phyloP scores from a whole-genome alignment of 1,284 basidiomycete species.

The Cutaneotrichosporon cavernicola region DNA sequence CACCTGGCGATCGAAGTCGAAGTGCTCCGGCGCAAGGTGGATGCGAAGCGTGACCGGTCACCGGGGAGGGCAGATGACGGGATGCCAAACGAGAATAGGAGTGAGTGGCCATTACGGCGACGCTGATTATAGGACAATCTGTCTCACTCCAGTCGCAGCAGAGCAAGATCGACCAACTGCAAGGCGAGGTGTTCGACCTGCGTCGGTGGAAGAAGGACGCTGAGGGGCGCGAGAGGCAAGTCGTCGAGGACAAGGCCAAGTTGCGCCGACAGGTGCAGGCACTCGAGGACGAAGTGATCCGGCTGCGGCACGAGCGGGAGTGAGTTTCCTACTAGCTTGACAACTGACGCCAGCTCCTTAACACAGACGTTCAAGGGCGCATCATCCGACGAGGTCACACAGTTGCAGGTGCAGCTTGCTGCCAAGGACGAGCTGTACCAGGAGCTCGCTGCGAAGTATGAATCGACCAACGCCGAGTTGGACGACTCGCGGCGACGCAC shows the following conservation, averaged over 20 bases:
- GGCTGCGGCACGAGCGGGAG: slow-evolving; percentile 50
- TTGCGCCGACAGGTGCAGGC: slow-evolving; percentile 39
- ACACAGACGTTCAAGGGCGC: slow-evolving; percentile 41
- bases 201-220: slow-evolving; percentile 45
- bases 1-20: slow-evolving; percentile 47
- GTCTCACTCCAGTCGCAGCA: slow-evolving; percentile 37
- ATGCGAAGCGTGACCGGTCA: slow-evolving; percentile 19
- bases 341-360: slow-evolving; percentile 35
- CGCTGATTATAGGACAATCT: slow-evolving; percentile 37
- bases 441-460: slow-evolving; percentile 36
- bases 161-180: slow-evolving; percentile 36
- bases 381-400: slow-evolving; percentile 28
- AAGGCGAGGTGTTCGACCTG: slow-evolving; percentile 42
- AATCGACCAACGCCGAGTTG: slow-evolving; percentile 34
- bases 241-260: slow-evolving; percentile 35
- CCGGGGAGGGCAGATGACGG: slow-evolving; percentile 30
- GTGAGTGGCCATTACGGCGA: slow-evolving; percentile 29
- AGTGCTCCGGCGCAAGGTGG: slow-evolving; percentile 36
- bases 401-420: slow-evolving; percentile 40
- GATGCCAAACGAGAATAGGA: slow-evolving; percentile 41
- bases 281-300: slow-evolving; percentile 44
- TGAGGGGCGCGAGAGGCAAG: slow-evolving; percentile 35
- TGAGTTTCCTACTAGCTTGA: slow-evolving; percentile 26
- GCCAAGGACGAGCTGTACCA: slow-evolving; percentile 40
- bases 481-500: slow-evolving; percentile 36